Evolutionary conservation across 768 basidiomycete species (phyloP).

Genomic region (Boletus insuetus): DNA sequence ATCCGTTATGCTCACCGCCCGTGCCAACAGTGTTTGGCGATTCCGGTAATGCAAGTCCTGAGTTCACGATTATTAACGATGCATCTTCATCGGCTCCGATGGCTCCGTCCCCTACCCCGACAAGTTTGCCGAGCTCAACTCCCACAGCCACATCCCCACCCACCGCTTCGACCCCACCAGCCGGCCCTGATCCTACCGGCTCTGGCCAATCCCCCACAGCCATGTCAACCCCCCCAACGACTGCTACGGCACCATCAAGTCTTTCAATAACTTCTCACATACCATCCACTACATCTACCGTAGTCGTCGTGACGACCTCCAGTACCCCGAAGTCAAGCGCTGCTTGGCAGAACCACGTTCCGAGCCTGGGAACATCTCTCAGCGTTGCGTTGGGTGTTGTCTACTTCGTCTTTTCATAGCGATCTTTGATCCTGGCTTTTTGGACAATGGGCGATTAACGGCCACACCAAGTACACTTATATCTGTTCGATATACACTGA

Average conservation of each 20-base stretch:
- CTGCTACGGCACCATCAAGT: background rate
- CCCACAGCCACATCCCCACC: slow-evolving; percentile 1
- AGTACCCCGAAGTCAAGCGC: slow-evolving; percentile 14
- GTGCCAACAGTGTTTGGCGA: slow-evolving; percentile 35
- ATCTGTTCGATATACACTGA: slow-evolving; percentile 4
- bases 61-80: slow-evolving; percentile 56
- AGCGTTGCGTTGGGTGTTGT: slow-evolving; percentile 14
- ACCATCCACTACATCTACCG: background rate
- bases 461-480: slow-evolving; percentile 9
- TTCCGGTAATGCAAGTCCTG: slow-evolving; percentile 40
- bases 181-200: background rate
- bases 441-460: slow-evolving; percentile 9
- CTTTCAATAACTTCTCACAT: background rate
- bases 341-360: slow-evolving; percentile 25
- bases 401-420: slow-evolving; percentile 20
- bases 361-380: slow-evolving; percentile 15
- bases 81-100: slow-evolving; percentile 35
- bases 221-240: background rate
- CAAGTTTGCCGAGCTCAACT: slow-evolving; percentile 2
- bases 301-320: slow-evolving; percentile 4
- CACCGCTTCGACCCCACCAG: background rate
- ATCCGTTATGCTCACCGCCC: background rate
- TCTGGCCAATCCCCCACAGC: background rate
- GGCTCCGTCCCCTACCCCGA: slow-evolving; percentile 4
- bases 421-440: slow-evolving; percentile 6